These are phyloP conservation scores for Triangularia verruculosa DNA, from an alignment of 2,329 filamentous ascomycete genomes.

Conservation along the genomic window DNA sequence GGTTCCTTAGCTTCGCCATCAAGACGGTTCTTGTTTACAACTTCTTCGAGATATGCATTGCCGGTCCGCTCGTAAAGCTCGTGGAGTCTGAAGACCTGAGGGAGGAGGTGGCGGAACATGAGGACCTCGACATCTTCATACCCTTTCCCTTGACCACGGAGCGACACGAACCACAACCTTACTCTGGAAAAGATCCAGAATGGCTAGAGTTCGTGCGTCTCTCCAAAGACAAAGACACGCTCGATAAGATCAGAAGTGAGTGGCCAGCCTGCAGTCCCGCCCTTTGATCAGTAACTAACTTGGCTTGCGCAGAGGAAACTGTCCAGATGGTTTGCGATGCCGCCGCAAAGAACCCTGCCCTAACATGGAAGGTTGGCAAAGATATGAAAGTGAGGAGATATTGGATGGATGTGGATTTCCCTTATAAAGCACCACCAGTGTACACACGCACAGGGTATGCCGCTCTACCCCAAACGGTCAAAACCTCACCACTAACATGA, in stretches of 20 bases:
- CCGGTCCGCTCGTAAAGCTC: slow-evolving; percentile 46
- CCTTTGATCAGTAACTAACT: slow-evolving; percentile 27
- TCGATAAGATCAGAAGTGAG: slow-evolving; percentile 48
- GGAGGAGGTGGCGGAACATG: slow-evolving; percentile 40
- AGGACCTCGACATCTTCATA: slow-evolving; percentile 52
- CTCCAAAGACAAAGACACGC: slow-evolving; percentile 49
- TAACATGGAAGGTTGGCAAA: slow-evolving; percentile 46
- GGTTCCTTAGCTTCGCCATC: slow-evolving; percentile 15
- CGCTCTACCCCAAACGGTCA: background rate
- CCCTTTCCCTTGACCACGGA: slow-evolving; percentile 60
- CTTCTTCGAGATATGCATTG: slow-evolving; percentile 42
- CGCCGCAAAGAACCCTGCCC: slow-evolving; percentile 42
- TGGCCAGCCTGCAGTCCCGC: slow-evolving; percentile 3
- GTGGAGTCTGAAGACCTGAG: slow-evolving; percentile 28
- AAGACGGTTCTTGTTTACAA: slow-evolving; percentile 31
- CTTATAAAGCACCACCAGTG: slow-evolving; percentile 55
- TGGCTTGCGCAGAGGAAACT: slow-evolving; percentile 42
- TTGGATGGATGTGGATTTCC: slow-evolving; percentile 63
- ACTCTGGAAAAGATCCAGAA: slow-evolving; percentile 58
- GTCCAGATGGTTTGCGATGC: slow-evolving; percentile 41
- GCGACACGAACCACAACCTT: slow-evolving; percentile 47
- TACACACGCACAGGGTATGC: slow-evolving; percentile 49
- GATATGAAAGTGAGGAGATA: slow-evolving; percentile 47
- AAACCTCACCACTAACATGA: background rate
- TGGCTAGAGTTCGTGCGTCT: slow-evolving; percentile 60